A percentile compares a stretch with the other conserved stretches of the same genome.
Conservation (phyloP, 1,284 basidiomycete genomes). For the Cryptococcus jaspeensis region DNA sequence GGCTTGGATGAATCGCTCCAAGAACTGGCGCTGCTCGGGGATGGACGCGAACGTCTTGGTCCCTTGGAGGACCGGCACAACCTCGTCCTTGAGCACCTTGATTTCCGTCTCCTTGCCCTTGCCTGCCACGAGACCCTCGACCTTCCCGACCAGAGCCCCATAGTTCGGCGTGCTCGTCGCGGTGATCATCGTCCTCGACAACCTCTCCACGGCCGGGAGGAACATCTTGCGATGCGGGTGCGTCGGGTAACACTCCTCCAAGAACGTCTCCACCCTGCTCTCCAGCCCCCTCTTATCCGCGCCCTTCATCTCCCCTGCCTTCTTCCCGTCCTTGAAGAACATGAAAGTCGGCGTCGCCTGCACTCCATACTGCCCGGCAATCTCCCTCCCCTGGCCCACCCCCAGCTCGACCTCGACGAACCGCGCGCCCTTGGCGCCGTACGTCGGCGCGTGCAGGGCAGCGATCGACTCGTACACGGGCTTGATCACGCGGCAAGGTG, state of each 20-base stretch:
- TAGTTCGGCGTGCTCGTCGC: conserved; percentile 69
- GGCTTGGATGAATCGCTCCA: conserved; percentile 55
- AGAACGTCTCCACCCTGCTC: conserved; percentile 33
- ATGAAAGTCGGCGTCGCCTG: conserved; percentile 81
- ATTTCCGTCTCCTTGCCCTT: conserved; percentile 50
- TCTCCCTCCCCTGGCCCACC: conserved; percentile 61
- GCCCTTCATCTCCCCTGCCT: conserved; percentile 75
- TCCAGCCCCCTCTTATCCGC: conserved; percentile 52
- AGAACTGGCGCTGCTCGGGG: conserved; percentile 29
- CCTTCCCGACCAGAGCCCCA: conserved; percentile 63
- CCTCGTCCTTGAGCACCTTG: conserved; percentile 54
- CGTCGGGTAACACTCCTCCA: conserved; percentile 55
- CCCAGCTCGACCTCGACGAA: conserved; percentile 79
- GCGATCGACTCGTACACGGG: conserved; percentile 59
- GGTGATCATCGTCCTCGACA: conserved; percentile 73
- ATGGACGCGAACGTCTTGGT: conserved; percentile 45
- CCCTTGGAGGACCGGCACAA: conserved; percentile 68
- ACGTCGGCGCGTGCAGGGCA: conserved; percentile 25
- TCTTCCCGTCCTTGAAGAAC: conserved; percentile 73
- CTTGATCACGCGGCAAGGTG: conserved; percentile 64
- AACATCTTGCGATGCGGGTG: conserved; percentile 70
- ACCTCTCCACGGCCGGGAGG: conserved; percentile 61
- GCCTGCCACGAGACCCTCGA: conserved; percentile 61
- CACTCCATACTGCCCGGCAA: conserved; percentile 67
- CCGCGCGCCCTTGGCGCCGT: conserved; percentile 45